A percentile compares a stretch with the other conserved stretches of the same genome.
phyloP scores from a whole-genome alignment of 2,329 filamentous ascomycete genomes.

The Arthroderma uncinatum region DNA sequence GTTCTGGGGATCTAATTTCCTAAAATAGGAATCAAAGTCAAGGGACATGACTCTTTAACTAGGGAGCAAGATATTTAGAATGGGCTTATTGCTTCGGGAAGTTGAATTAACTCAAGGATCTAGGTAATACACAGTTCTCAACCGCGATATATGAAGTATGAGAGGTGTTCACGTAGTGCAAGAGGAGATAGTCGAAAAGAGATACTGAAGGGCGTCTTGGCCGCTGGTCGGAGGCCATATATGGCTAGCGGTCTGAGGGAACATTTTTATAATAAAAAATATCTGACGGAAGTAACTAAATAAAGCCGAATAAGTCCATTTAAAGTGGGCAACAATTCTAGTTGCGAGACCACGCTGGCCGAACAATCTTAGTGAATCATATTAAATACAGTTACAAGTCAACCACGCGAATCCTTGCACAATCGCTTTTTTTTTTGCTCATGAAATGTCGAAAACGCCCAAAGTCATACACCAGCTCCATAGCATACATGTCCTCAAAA shows the following conservation, averaged over 20 bases:
- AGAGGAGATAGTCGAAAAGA: no score
- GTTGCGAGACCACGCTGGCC: neutral
- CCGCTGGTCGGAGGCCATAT: neutral
- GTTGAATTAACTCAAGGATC: no score
- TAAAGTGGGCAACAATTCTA: no score
- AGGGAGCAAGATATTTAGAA: neutral
- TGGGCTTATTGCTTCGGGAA: neutral
- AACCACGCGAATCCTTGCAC: neutral
- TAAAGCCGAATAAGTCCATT: no score
- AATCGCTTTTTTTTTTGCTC: neutral
- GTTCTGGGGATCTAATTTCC: neutral
- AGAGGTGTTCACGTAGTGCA: no score
- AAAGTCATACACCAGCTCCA: slow-evolving; percentile 1
- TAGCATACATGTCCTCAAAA: slow-evolving; percentile 1
- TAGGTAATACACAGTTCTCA: no score
- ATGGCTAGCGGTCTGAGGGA: neutral
- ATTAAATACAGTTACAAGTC: neutral
- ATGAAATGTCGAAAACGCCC: neutral
- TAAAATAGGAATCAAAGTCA: slow-evolving; percentile 8
- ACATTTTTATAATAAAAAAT: no score
- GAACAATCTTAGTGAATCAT: neutral
- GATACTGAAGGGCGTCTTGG: neutral
- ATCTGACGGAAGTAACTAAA: no score
- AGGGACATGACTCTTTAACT: slow-evolving; percentile 1
- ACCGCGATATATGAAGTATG: no score